Percentiles rank a stretch among this genome's conserved stretches.
Evolutionary conservation across 345 rosid species (phyloP).

Genomic region (sweet orange (Citrus sinensis)): DVS_A1.0 CM039165.1:30741501-30742000

Average conservation of each 20-base stretch:
- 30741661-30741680: conserved; percentile 51
- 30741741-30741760: not conserved
- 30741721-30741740: not conserved
- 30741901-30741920: not conserved
- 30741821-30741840: not conserved
- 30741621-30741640: conserved; percentile 89
- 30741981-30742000: not conserved
- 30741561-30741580: conserved; percentile 52
- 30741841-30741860: not conserved
- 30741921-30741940: not conserved
- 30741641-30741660: conserved; percentile 65
- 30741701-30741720: conserved; percentile 4
- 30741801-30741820: not conserved
- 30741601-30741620: conserved; percentile 71
- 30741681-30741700: conserved; percentile 8
- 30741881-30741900: too few relatives aligned
- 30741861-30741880: too few relatives aligned
- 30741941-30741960: not conserved
- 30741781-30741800: not conserved
- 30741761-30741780: not conserved
- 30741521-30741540: not conserved
- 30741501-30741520: not conserved
- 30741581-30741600: conserved; percentile 62
- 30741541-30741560: conserved; percentile 36
- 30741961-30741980: not conserved